Evolutionary conservation across 202 grass and related monocot genomes (phyloP).

Genomic region (Eragrostis tef): DNA sequence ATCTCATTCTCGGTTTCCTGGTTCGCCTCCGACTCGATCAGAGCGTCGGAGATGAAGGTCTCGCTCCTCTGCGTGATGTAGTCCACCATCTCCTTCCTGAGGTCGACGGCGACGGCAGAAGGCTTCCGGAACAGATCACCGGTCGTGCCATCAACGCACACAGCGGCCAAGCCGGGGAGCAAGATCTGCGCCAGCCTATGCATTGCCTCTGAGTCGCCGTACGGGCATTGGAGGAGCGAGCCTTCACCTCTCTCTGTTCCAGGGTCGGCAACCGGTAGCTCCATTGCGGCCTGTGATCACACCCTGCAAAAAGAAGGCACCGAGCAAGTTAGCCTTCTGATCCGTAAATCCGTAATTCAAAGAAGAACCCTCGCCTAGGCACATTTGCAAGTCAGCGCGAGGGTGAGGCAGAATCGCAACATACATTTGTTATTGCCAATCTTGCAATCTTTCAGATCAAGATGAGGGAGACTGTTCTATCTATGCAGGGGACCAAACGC

Average conservation of each 20-base stretch:
- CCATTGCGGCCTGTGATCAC: constrained; percentile 41
- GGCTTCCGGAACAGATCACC: constrained; percentile 68
- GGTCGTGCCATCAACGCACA: constrained; percentile 67
- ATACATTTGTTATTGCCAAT: not conserved
- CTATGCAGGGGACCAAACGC: not conserved
- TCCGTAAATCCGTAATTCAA: not conserved
- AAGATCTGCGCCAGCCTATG: constrained; percentile 68
- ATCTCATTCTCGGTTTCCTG: constrained; percentile 45
- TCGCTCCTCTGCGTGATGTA: constrained; percentile 68
- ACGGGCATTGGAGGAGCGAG: constrained; percentile 56
- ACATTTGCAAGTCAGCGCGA: not conserved
- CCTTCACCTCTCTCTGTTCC: constrained; percentile 52
- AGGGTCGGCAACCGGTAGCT: constrained; percentile 54
- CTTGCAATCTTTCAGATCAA: not conserved
- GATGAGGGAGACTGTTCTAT: not conserved
- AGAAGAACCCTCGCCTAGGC: not conserved
- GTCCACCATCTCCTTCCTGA: constrained; percentile 88
- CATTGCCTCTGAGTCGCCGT: constrained; percentile 68
- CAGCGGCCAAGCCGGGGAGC: constrained; percentile 69
- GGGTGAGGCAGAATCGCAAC: not conserved
- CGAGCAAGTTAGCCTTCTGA: not conserved
- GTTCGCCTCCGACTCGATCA: constrained; percentile 49
- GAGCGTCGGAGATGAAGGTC: constrained; percentile 62
- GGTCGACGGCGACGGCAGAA: constrained; percentile 61
- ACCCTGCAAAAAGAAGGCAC: constrained; percentile 15